Base-by-base conservation (phyloP, 148 eudicot genomes). In the Fagopyrum esculentum region DNA sequence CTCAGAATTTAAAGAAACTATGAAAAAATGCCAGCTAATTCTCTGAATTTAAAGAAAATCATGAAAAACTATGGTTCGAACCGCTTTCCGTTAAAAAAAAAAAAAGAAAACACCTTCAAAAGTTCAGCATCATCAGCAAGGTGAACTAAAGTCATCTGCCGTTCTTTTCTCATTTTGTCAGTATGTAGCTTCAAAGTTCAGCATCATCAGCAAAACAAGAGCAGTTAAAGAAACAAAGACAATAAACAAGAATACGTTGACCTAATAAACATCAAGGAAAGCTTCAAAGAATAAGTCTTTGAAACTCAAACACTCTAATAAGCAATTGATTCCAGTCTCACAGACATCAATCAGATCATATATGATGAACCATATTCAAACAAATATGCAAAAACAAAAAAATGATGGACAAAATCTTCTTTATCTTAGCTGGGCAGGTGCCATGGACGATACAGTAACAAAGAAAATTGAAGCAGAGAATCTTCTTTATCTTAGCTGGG, bases 101-200 rank as follows among this genome's bases (percentile, higher is more conserved):
- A n/a, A n/a, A n/a, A n/a, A n/a, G n/a, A n/a, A n/a, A n/a, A n/a
- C n/a, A n/a, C n/a, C n/a, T n/a, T n/a, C n/a, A n/a, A n/a, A n/a
- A n/a, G n/a, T n/a, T n/a, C n/a, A n/a, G n/a, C n/a, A n/a, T n/a
- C n/a, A n/a, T n/a, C n/a, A n/a, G n/a, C n/a, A n/a, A n/a, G n/a
- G n/a, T n/a, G n/a, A n/a, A n/a, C n/a, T n/a, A n/a, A n/a, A n/a
- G n/a, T n/a, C n/a, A n/a, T n/a, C n/a, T n/a, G n/a, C n/a, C n/a
- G n/a, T n/a, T n/a, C n/a, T n/a, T n/a, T n/a, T n/a, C n/a, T n/a
- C n/a, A n/a, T 64, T 15, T 35, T 35, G 35, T n/a, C 8, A 35
- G 70, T 15, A 40, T 35, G 70, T 64, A 64, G 70, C 45, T 64
- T 64, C 70, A 64, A 40, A 35, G 45, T 40, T 40, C 70, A 64